Conservation (phyloP, 257 asterid genomes). For the Lavandula angustifolia region DNA sequence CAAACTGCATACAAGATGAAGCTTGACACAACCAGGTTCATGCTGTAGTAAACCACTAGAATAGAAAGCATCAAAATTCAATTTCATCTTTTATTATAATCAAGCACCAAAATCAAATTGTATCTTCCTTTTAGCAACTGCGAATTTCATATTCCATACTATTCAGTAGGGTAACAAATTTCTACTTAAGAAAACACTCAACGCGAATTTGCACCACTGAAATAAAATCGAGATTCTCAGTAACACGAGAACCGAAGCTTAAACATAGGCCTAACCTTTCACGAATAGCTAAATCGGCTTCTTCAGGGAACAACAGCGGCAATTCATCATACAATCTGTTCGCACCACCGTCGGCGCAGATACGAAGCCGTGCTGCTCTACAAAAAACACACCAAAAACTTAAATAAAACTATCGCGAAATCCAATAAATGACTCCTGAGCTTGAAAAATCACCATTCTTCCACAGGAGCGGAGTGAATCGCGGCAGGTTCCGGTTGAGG, state of each 20-base stretch:
- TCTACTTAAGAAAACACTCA: background rate
- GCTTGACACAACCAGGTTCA: background rate
- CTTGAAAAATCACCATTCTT: constrained; percentile 55
- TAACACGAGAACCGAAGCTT: background rate
- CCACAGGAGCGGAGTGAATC: constrained; percentile 87
- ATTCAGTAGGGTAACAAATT: background rate
- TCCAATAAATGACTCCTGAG: background rate
- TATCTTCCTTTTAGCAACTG: too few relatives aligned
- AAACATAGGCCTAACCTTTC: constrained; percentile 46
- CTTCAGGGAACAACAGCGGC: constrained; percentile 67
- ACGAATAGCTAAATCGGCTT: constrained; percentile 59
- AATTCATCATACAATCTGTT: constrained; percentile 82
- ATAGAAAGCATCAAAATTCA: background rate
- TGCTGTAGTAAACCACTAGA: background rate
- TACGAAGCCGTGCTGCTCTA: constrained; percentile 75
- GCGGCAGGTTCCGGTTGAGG: constrained; percentile 78
- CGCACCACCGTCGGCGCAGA: constrained; percentile 97
- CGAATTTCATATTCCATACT: background rate
- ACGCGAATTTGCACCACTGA: background rate
- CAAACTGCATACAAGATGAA: background rate
- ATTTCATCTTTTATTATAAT: background rate
- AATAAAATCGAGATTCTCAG: background rate
- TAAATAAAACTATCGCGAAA: background rate
- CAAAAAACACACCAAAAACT: constrained; percentile 34
- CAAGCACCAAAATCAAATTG: background rate